Conservation (phyloP, 2,329 filamentous ascomycete genomes). For the Davidsoniella australis region DNA sequence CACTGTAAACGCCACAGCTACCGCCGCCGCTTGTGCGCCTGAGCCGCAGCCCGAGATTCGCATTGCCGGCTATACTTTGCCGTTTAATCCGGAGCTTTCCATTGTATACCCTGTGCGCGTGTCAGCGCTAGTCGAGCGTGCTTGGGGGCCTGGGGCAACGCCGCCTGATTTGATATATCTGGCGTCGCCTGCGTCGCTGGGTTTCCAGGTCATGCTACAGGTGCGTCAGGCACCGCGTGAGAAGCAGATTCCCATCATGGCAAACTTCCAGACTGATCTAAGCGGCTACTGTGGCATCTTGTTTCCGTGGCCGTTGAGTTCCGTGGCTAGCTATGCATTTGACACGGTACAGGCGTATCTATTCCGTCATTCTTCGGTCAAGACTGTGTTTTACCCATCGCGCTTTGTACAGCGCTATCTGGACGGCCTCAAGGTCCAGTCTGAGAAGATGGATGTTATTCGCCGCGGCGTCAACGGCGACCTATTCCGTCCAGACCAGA, state of each 20-base stretch:
- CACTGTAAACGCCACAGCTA: conserved; percentile 17
- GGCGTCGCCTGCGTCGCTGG: conserved; percentile 50
- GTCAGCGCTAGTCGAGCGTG: conserved; percentile 39
- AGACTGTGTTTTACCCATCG: conserved; percentile 53
- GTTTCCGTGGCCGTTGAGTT: conserved; percentile 45
- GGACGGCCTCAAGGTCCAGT: conserved; percentile 35
- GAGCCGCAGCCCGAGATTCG: conserved; percentile 31
- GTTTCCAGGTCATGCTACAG: conserved; percentile 56
- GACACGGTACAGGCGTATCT: conserved; percentile 48
- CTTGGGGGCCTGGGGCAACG: conserved; percentile 32
- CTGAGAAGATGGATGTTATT: conserved; percentile 40
- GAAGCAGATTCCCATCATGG: conserved; percentile 40
- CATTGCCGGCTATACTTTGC: conserved; percentile 46
- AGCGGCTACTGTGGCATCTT: conserved; percentile 52
- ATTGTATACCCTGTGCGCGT: conserved; percentile 53
- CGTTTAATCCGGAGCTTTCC: conserved; percentile 55
- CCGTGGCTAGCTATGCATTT: conserved; percentile 44
- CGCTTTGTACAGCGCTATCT: conserved; percentile 45
- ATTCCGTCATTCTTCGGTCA: conserved; percentile 42
- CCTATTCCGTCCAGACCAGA: conserved; percentile 38
- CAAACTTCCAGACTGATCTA: conserved; percentile 58
- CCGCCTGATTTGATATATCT: conserved; percentile 50
- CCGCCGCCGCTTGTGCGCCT: conserved; percentile 13
- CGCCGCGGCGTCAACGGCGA: conserved; percentile 48
- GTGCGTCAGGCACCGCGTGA: conserved; percentile 39